A percentile compares a stretch with the other conserved stretches of the same genome.
Conservation (phyloP, 768 basidiomycete species). For the Baorangia bicolor region DNA sequence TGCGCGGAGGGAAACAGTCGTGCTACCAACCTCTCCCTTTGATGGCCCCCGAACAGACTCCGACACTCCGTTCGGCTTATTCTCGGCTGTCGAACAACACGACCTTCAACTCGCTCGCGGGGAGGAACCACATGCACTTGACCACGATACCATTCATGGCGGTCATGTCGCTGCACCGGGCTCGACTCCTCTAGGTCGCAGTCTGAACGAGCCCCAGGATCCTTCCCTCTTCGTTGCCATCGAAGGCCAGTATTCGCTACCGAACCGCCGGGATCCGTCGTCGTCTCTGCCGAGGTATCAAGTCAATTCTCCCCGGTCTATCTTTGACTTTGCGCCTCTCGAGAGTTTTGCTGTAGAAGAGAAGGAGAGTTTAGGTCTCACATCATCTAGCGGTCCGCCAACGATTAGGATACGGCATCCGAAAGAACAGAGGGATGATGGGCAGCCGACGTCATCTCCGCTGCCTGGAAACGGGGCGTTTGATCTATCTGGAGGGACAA, state of each 20-base stretch:
- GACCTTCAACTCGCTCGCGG: conserved; percentile 44
- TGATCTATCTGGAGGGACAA: conserved; percentile 12
- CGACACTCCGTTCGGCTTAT: conserved; percentile 37
- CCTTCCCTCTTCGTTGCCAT: conserved; percentile 42
- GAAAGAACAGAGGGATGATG: conserved; percentile 11
- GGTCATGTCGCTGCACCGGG: neutral
- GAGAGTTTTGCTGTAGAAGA: conserved; percentile 77
- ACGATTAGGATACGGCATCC: conserved; percentile 12
- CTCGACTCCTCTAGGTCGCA: conserved; percentile 32
- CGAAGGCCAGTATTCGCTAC: conserved; percentile 15
- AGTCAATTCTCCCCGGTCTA: conserved; percentile 50
- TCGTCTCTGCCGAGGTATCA: conserved; percentile 65
- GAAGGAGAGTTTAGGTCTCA: conserved; percentile 61
- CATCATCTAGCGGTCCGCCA: conserved; percentile 37
- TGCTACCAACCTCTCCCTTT: conserved; percentile 36
- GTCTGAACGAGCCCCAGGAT: conserved; percentile 46
- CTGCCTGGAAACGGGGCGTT: neutral
- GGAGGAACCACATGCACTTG: conserved; percentile 17
- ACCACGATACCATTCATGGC: conserved; percentile 9
- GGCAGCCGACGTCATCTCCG: conserved; percentile 2
- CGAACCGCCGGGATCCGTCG: conserved; percentile 30
- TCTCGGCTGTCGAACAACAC: conserved; percentile 51
- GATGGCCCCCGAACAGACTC: conserved; percentile 31
- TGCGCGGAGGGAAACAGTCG: conserved; percentile 63
- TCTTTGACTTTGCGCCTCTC: conserved; percentile 73